These are phyloP conservation scores for Starmerella bombi DNA, from an alignment of 805 yeast species.

Conservation along the genomic window DNA sequence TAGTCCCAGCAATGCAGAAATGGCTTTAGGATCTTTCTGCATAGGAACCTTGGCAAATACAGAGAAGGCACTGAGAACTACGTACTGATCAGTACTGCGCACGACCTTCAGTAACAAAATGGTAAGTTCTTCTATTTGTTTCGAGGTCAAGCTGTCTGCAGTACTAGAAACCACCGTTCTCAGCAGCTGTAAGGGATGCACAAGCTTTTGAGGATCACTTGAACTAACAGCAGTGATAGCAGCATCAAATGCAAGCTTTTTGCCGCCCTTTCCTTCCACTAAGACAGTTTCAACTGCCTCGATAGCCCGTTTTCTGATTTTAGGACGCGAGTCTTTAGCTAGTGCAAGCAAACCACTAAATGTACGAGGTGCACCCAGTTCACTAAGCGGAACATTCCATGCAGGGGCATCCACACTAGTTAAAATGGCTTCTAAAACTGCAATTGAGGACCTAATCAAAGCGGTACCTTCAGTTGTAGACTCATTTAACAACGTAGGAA, in stretches of 20 bases:
- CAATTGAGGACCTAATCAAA: slow-evolving; percentile 66
- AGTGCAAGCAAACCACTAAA: slow-evolving; percentile 34
- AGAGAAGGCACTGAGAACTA: slow-evolving; percentile 68
- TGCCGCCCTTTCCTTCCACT: slow-evolving; percentile 58
- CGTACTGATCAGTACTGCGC: slow-evolving; percentile 68
- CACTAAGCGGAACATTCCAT: slow-evolving; percentile 38
- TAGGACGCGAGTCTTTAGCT: slow-evolving; percentile 80
- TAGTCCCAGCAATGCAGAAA: slow-evolving; percentile 58
- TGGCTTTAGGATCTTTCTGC: slow-evolving; percentile 37
- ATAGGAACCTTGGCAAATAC: slow-evolving; percentile 71
- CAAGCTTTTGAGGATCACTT: slow-evolving; percentile 33
- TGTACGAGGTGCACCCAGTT: slow-evolving; percentile 23
- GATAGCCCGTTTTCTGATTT: slow-evolving; percentile 86
- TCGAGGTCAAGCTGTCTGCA: slow-evolving; percentile 58
- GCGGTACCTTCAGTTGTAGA: slow-evolving; percentile 63
- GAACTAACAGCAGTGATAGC: slow-evolving; percentile 44
- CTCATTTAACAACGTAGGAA: slow-evolving; percentile 60
- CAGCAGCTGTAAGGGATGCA: slow-evolving; percentile 69
- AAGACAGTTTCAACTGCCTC: slow-evolving; percentile 67
- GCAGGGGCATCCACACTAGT: slow-evolving; percentile 65
- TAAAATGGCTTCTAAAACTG: slow-evolving; percentile 67
- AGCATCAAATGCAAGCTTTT: slow-evolving; percentile 66
- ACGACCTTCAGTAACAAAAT: slow-evolving; percentile 63
- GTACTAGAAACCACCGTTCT: slow-evolving; percentile 42
- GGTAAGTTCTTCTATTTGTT: slow-evolving; percentile 56